Evolutionary conservation across 23 red algal genomes (phyloP), one percentile per base, ranked within the genome.

Genomic region (Gracilariopsis chorda): DNA sequence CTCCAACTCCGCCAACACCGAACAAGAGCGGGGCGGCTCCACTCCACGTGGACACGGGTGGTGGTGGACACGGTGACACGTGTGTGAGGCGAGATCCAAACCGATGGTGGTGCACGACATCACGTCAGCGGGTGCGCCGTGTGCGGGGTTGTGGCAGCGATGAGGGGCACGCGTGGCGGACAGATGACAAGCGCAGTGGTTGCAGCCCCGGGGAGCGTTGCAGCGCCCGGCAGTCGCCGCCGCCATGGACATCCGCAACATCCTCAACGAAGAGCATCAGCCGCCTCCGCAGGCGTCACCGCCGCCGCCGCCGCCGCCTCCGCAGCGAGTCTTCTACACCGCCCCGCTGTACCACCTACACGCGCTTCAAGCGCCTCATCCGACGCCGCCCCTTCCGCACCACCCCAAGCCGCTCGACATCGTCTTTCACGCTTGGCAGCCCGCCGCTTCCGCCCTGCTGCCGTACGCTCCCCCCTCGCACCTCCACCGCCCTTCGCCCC

Each of bases 161-260:
- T 8, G 25, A 62, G 57, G 25, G 33, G 57, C 57, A 33, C 60
- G 23, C 60, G 23, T 23, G 3, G 14, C 2, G 2, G 4, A 14
- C 60, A 65, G 23, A 14, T 65, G 2, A 16, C 12, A 9, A 21
- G 60, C 60, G 60, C 60, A 27, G 39, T 34, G 60, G 29, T 11
- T 4, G 60, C 60, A 65, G 28, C 4, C n/a, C 14, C 57, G 13
- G 25, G 2, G 13, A 24, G 57, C 57, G 9, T 7, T 30, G 13
- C 57, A 13, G 67, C 67, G 67, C 67, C 37, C 39, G 20, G 37
- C 82, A 41, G 44, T 12, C 62, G 14, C 23, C 46, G 24, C 67
- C 35, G 33, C 82, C n/a, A 86, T 86, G 82, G 82, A 86, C 82
- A 60, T 86, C 20, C 59, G 63, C 57, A 86, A 60, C 41, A 86